Base-by-base conservation (phyloP, 2,329 filamentous ascomycete species). In the Emydomyces testavorans region DNA sequence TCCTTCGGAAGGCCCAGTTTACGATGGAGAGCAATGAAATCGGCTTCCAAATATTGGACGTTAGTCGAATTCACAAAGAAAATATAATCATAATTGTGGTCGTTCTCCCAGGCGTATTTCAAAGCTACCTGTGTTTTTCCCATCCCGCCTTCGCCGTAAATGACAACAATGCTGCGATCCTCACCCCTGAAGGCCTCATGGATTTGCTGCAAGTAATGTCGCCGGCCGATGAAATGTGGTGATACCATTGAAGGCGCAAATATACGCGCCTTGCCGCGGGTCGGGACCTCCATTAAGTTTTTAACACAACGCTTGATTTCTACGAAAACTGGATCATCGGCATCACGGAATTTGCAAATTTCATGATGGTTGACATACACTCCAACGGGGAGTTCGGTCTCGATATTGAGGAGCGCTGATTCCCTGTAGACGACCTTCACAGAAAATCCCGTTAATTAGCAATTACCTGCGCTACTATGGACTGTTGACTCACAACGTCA, bases 51-150 rank as follows among this genome's bases (percentile, higher is more conserved):
- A 29, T 32, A 29, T 7, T 46, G 23, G 7, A 38, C 18, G n/a
- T 28, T 38, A 4, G 44, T 46, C n/a, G 44, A 39, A 38, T 46
- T 20, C 8, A 29, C 44, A 10, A 46, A 46, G 37, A 46, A 37
- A 16, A 46, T 23, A 46, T 37, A 35, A n/a, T 46, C 34, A 28
- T 46, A 46, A 6, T n/a, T 10, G 26, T 46, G 24, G 6, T 37
- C 44, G 20, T 18, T 37, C 21, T 46, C 44, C 15, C 44, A 34
- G n/a, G 44, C 44, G 29, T 46, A 46, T 29, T 46, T 46, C 21
- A 46, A 28, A 29, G 44, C 21, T 5, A 46, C 34, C 32, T 46
- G 32, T 8, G 44, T 46, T 28, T 46, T 46, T 4, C 44, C 44
- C 23, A 38, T 39, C 11, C 44, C 44, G 6, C 44, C 44, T 6